Base-by-base conservation (phyloP, 345 rosid genomes). In the Cardamine resedifolia region DNA sequence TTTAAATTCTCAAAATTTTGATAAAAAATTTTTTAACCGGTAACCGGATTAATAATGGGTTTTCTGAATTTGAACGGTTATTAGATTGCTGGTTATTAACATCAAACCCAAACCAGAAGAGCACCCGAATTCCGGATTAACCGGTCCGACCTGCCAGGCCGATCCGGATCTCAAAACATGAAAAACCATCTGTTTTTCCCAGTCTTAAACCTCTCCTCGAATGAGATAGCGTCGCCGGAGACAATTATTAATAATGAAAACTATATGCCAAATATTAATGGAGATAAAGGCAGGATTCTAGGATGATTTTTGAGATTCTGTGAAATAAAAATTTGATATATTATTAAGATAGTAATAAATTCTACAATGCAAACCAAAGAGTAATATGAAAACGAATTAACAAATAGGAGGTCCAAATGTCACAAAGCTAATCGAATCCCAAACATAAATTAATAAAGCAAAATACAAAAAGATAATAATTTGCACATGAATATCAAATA, bases 121-220 rank as follows among this genome's bases (percentile, higher is more conserved):
- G n/a, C n/a, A n/a, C n/a, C n/a, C n/a, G n/a, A n/a, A n/a, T n/a
- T n/a, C n/a, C n/a, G n/a, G n/a, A n/a, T n/a, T n/a, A n/a, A n/a
- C n/a, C n/a, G n/a, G n/a, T n/a, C n/a, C n/a, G n/a, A n/a, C n/a
- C n/a, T n/a, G n/a, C n/a, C n/a, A n/a, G n/a, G n/a, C n/a, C n/a
- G n/a, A n/a, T n/a, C n/a, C n/a, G n/a, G n/a, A n/a, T n/a, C n/a
- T n/a, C n/a, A n/a, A n/a, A n/a, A n/a, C n/a, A n/a, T 80, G 69
- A 84, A 84, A 53, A 81, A 83, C 87, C 85, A 81, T 52, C 78
- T 78, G 75, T 83, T 81, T 47, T 83, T 79, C 0, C 85, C 87
- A 4, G 81, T 66, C 64, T 81, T 83, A 60, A 83, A 83, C 76
- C 85, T 50, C 74, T 81, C 83, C 43, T 83, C 86, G 20, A 83